These are phyloP conservation scores for maize (Zea mays) DNA, from an alignment of 176 grass and related monocot genomes.

Conservation along the genomic window Zm-B73-REFERENCE-NAM-5.0 NC_050105.1:123312501-123313000, in stretches of 20 bases:
- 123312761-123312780: slow-evolving; percentile 59
- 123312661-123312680: slow-evolving; percentile 81
- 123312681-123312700: slow-evolving; percentile 7
- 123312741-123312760: slow-evolving; percentile 76
- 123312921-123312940: slow-evolving; percentile 91
- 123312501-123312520: background rate
- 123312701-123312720: slow-evolving; percentile 30
- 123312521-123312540: background rate
- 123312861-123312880: slow-evolving; percentile 40
- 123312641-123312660: slow-evolving; percentile 54
- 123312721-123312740: slow-evolving; percentile 18
- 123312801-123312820: slow-evolving; percentile 2
- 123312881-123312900: slow-evolving; percentile 82
- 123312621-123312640: slow-evolving; percentile 85
- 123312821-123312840: background rate
- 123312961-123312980: slow-evolving; percentile 38
- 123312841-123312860: slow-evolving; percentile 17
- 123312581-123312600: slow-evolving; percentile 4
- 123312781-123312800: slow-evolving; percentile 58
- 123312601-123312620: slow-evolving; percentile 86
- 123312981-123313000: slow-evolving; percentile 34
- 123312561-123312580: background rate
- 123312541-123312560: slow-evolving; percentile 23
- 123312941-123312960: slow-evolving; percentile 63
- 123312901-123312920: slow-evolving; percentile 91